phyloP scores from a whole-genome alignment of 352 stramenopile species.

The Globisporangium uncinulatum region DNA sequence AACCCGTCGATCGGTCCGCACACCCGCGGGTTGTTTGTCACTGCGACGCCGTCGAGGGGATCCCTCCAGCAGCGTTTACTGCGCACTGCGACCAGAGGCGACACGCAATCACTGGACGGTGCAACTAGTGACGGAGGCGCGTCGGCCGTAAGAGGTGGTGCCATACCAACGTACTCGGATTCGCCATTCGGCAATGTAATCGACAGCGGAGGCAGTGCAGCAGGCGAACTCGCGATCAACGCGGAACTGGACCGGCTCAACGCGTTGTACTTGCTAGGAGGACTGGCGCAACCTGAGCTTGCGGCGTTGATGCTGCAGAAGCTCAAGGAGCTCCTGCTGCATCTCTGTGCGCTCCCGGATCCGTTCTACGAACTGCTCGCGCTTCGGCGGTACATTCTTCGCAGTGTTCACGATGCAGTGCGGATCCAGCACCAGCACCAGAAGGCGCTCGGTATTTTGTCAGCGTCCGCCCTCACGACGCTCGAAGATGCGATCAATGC shows the following conservation, averaged over 20 bases:
- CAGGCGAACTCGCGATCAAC: slow-evolving; percentile 7
- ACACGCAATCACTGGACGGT: slow-evolving; percentile 14
- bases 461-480: slow-evolving; percentile 4
- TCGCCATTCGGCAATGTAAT: neutral
- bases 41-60: neutral
- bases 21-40: slow-evolving; percentile 13
- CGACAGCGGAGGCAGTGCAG: neutral
- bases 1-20: too few species aligned
- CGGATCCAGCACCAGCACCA: slow-evolving; percentile 40
- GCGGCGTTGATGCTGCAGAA: slow-evolving; percentile 37
- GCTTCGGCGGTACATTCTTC: slow-evolving; percentile 48
- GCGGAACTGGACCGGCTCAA: slow-evolving; percentile 38
- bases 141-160: neutral
- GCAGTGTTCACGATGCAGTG: slow-evolving; percentile 50
- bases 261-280: slow-evolving; percentile 42
- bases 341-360: slow-evolving; percentile 39
- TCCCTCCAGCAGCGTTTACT: slow-evolving; percentile 15
- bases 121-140: slow-evolving; percentile 15
- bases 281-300: slow-evolving; percentile 37
- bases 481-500: slow-evolving; percentile 2
- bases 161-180: neutral
- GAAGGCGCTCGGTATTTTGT: slow-evolving; percentile 11
- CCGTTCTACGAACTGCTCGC: slow-evolving; percentile 49
- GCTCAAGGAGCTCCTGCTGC: slow-evolving; percentile 38
- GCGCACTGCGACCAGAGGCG: slow-evolving; percentile 7